These are phyloP conservation scores for Oryza nivara DNA, from an alignment of 176 grass and related monocot species.

Conservation along the genomic window DNA sequence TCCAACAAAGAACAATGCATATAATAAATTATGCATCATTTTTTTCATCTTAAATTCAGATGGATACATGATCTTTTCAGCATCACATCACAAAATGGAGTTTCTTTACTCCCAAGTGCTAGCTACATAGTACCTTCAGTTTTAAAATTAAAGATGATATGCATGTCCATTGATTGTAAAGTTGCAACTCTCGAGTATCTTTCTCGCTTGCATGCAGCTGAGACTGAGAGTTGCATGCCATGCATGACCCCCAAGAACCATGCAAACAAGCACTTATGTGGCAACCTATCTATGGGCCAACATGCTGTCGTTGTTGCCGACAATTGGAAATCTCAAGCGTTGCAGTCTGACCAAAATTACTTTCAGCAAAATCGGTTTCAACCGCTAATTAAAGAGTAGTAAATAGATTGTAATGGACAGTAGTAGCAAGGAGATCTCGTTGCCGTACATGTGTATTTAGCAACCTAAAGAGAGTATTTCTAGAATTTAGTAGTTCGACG, in stretches of 20 bases:
- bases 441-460: background rate
- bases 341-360: constrained; percentile 10
- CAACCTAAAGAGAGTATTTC: background rate
- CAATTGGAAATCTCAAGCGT: constrained; percentile 12
- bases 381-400: background rate
- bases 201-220: background rate
- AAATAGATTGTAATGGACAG: background rate
- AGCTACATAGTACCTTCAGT: background rate
- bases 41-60: background rate
- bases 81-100: background rate
- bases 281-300: constrained; percentile 31
- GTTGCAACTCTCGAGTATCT: background rate
- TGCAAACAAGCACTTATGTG: constrained; percentile 27
- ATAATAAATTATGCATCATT: background rate
- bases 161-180: background rate
- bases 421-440: background rate
- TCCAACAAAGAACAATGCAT: background rate
- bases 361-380: background rate
- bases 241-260: constrained; percentile 29
- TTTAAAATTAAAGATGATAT: background rate
- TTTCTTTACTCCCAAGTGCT: constrained; percentile 33
- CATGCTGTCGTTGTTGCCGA: constrained; percentile 6
- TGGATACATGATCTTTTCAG: background rate
- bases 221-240: constrained; percentile 12
- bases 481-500: background rate